Evolutionary conservation across 768 basidiomycete species (phyloP), one percentile per base, ranked within the genome.

Genomic region (Harrya chromipes): DNA sequence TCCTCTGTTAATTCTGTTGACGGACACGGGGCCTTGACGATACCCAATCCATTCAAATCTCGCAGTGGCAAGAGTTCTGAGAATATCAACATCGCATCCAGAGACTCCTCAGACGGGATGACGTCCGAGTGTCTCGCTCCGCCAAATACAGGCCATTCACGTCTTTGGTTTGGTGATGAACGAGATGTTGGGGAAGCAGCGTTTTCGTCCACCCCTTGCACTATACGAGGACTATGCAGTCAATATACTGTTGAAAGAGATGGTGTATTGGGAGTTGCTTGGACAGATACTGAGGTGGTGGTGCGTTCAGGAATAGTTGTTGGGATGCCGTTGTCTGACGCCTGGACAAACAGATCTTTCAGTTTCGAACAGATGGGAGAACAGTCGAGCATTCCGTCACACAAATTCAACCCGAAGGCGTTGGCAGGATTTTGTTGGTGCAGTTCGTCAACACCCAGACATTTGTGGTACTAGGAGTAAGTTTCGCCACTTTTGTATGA

Each of bases 11-110:
- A 56, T n/a, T 64, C 64, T n/a, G 29, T 36, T 4, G 64, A 66
- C 1, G 66, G 64, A 21, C 35, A 34, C 11, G 54, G 60, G 23
- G 54, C 70, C 10, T 62, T 81, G n/a, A 72, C 74, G 1, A 67
- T 86, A n/a, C 73, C 84, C 7, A 85, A 82, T 52, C 77, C 82
- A 4, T 83, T 89, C 72, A 89, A 82, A 61, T 69, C 73, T 1
- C 72, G 80, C 13, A 72, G 73, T 47, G 69, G 69, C 23, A 72
- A 62, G n/a, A 79, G 80, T n/a, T 58, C 72, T 0, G 84, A 85
- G 26, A 70, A 73, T 44, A 43, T 78, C 4, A 70, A 73, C 45
- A 43, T 78, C 4, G 35, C 53, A 38, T 56, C 47, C 16, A 54
- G 16, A 34, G 61, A 50, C 27, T 57, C 67, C 49, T 51, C 58